phyloP scores from a whole-genome alignment of 2,329 filamentous ascomycete genomes.

The Plectosphaerella plurivora region DNA sequence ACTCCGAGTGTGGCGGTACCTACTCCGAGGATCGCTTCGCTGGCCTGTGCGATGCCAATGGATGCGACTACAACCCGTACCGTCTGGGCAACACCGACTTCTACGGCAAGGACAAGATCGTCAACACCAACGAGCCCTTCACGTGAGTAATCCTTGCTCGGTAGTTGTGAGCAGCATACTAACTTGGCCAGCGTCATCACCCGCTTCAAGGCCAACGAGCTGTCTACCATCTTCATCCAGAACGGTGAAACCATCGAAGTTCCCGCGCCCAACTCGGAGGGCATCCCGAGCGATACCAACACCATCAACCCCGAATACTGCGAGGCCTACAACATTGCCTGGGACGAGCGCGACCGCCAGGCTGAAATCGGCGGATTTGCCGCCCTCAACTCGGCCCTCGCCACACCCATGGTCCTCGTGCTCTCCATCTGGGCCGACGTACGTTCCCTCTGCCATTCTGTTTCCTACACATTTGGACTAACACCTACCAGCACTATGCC shows the following conservation, averaged over 20 bases:
- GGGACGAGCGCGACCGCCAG: constrained; percentile 50
- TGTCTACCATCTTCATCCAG: constrained; percentile 58
- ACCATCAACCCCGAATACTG: constrained; percentile 53
- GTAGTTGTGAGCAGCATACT: background rate
- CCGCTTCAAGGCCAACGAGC: constrained; percentile 52
- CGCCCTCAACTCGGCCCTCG: constrained; percentile 46
- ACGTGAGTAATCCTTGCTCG: constrained; percentile 19
- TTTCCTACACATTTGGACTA: background rate
- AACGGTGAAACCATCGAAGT: constrained; percentile 49
- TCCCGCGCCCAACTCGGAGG: constrained; percentile 30
- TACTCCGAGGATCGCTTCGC: constrained; percentile 47
- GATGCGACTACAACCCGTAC: constrained; percentile 65
- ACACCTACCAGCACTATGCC: constrained; percentile 36
- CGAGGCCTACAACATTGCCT: constrained; percentile 43
- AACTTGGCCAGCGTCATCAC: constrained; percentile 43
- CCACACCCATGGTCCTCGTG: constrained; percentile 56
- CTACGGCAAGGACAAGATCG: constrained; percentile 52
- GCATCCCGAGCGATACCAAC: constrained; percentile 18
- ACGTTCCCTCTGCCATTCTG: background rate
- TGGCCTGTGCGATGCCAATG: constrained; percentile 59
- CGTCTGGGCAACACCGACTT: constrained; percentile 57
- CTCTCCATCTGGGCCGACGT: constrained; percentile 57
- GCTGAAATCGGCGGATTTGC: constrained; percentile 46
- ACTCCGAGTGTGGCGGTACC: constrained; percentile 40
- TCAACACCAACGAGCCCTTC: constrained; percentile 53